phyloP scores from a whole-genome alignment of 306 rosid species.

The Pterocarpus santalinus region DNA sequence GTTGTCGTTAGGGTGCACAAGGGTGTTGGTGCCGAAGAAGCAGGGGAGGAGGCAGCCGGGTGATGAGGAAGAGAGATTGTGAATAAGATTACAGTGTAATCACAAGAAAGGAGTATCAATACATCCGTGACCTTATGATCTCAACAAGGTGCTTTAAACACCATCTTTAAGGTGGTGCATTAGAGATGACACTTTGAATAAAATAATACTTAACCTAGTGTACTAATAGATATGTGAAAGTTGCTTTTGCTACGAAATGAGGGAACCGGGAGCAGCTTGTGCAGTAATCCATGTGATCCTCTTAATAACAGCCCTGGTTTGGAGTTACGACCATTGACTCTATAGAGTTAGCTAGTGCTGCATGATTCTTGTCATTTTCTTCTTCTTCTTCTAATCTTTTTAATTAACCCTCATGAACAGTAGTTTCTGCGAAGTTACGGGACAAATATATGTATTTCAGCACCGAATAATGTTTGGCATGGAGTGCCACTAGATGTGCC shows the following conservation, averaged over 20 bases:
- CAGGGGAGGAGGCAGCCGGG: no score
- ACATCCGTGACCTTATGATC: no score
- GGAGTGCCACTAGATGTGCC: conserved; percentile 30
- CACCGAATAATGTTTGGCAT: conserved; percentile 3
- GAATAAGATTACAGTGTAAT: no score
- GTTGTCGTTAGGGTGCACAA: no score
- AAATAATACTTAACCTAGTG: background rate
- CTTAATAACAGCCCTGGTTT: conserved; percentile 25
- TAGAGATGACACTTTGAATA: no score
- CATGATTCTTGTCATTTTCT: conserved; percentile 28
- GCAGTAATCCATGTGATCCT: conserved; percentile 46
- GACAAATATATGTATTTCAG: conserved; percentile 20
- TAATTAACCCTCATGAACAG: background rate
- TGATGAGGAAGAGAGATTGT: no score
- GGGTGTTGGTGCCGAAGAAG: no score
- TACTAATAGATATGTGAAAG: background rate
- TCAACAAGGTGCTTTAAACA: no score
- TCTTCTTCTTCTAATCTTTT: background rate
- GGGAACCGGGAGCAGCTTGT: conserved; percentile 39
- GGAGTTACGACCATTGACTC: conserved; percentile 17
- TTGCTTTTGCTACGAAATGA: background rate
- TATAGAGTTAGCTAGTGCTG: background rate
- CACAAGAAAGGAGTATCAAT: no score
- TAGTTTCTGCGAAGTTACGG: conserved; percentile 22
- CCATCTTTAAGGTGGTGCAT: no score